Base-by-base conservation (phyloP, 768 basidiomycete genomes). In the Lyophyllum atratum region DNA sequence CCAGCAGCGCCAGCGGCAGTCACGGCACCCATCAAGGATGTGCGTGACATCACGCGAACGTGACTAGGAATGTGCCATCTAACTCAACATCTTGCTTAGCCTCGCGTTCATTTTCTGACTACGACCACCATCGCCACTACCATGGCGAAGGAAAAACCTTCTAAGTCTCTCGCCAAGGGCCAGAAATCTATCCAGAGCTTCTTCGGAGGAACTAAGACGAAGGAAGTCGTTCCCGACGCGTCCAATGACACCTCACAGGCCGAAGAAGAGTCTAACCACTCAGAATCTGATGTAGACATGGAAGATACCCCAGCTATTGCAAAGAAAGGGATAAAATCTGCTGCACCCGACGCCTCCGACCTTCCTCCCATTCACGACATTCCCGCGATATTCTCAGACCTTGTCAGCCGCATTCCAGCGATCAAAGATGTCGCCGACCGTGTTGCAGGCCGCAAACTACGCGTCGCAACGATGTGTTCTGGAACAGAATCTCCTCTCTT, bases 381-480 rank as follows among this genome's bases (percentile, higher is more conserved):
- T 49, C 81, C 86, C 24, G 79, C 81, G 52, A 92, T 94, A 63
- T 94, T 94, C 70, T 76, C 80, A 55, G 88, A 94, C 71, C 78
- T 94, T 42, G 80, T 92, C 59, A 73, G 79, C 47, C 84, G 77
- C 62, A 81, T 87, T 39, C 83, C 89, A 12, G 75, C 85, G 52
- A 84, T 93, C 59, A 82, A 85, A 65, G 74, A 75, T 1, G 85
- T 92, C 40, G 87, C 83, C 17, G 78, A 86, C 62, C 86, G 78
- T 44, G 73, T 92, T 47, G 72, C 80, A 56, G 93, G 94, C 2
- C 84, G 94, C 56, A 93, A 90, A 65, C 77, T 98, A 69, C 90
- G 94, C 71, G 85, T 98, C 57, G 95, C 94, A 4, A 98, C 95
- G 11, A 98, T 98, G 95, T 97, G 90, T 73, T 96, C 94, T 40